Base-by-base conservation (phyloP, 2,329 filamentous ascomycete species). In the Colletotrichum liriopes region DNA sequence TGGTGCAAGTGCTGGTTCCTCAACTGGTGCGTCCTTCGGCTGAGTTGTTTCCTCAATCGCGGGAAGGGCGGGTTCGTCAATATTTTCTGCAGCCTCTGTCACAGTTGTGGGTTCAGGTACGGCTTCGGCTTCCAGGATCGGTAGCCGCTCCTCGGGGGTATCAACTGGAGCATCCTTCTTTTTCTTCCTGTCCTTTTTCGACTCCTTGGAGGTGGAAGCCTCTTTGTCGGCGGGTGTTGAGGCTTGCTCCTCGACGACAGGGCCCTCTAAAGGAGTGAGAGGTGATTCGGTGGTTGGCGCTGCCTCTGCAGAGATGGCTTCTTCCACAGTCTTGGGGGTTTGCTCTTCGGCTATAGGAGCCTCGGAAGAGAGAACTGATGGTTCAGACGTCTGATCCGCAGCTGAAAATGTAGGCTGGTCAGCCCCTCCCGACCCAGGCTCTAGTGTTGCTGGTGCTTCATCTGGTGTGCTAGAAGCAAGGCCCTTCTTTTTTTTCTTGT, bases 401-500 rank as follows among this genome's bases (percentile, higher is more conserved):
- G 37, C 26, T 26, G 37, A 23, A 1, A 12, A 18, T 5, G 8
- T 18, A 18, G 39, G 26, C 20, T 65, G 49, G 29, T 45, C 29
- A 12, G 7, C 4, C 3, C 29, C 4, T 6, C 29, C 26, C 39
- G 26, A 51, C 37, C 47, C 37, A 18, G 62, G 39, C 18, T 37
- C 37, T 18, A 37, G 26, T 16, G 26, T 54, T 23, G 37, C 37
- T 32, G 29, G 49, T 37, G 51, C 20, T 37, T 65, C 62, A 32
- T 56, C 62, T 9, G 39, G 26, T 26, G 43, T 65, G 62, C 26
- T 41, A 18, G 67, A 54, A 23, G 56, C 55, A 32, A 55, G 54
- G 16, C 26, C 55, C 16, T 77, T 76, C 64, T 77, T 80, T 56
- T 76, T 80, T 56, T 76, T 80, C 75, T 81, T 81, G 54, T 76